Conservation (phyloP, 75 land plant species). For the Chamaecyparis obtusa region DNA sequence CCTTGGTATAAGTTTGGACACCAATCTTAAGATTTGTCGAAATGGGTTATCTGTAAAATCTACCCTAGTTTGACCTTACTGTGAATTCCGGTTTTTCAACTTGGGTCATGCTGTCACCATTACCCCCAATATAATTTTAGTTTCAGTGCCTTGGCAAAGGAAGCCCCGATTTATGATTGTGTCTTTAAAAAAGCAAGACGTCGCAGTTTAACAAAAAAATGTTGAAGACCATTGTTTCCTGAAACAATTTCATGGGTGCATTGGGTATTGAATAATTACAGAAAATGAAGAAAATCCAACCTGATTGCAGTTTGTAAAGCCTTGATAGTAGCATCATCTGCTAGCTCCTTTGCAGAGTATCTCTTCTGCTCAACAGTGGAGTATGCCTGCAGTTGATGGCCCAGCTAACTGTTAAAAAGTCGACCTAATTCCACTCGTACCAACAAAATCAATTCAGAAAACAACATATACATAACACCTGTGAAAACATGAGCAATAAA, state of each 20-base stretch:
- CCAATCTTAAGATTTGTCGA: too few relatives aligned
- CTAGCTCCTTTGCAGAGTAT: not conserved
- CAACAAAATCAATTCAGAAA: not conserved
- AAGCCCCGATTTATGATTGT: not conserved
- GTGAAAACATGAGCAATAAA: not conserved
- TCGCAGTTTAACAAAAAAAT: not conserved
- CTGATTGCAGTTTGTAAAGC: slow-evolving; percentile 1
- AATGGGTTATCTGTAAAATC: too few relatives aligned
- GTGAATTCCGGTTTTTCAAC: too few relatives aligned
- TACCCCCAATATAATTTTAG: too few relatives aligned
- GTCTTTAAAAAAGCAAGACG: not conserved
- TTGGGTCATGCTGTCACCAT: too few relatives aligned
- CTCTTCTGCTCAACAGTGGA: not conserved
- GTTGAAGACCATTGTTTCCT: not conserved
- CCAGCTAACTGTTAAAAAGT: not conserved
- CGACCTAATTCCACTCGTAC: not conserved
- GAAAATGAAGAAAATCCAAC: not conserved
- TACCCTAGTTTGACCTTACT: too few relatives aligned
- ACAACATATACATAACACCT: not conserved
- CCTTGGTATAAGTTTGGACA: too few relatives aligned
- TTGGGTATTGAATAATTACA: not conserved
- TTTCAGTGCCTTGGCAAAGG: not conserved
- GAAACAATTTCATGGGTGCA: not conserved
- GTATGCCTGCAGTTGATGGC: not conserved
- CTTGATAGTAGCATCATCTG: not conserved